A percentile compares a stretch with the other conserved stretches of the same genome.
phyloP scores from a whole-genome alignment of 176 grass and related monocot genomes.

The Otatea glauca region DNA sequence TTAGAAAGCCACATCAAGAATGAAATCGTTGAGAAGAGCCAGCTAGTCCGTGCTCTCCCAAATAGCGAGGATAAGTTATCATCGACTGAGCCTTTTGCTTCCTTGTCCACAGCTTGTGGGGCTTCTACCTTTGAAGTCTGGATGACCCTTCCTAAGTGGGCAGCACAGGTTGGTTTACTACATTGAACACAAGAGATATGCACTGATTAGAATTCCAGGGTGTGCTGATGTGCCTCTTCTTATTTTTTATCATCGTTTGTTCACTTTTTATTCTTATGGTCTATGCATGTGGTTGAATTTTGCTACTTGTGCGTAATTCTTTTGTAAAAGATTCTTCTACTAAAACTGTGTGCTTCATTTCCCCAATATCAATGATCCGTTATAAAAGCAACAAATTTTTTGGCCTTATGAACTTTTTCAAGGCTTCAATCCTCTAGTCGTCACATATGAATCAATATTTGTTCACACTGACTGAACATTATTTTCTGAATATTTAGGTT shows the following conservation, averaged over 20 bases:
- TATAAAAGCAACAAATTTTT: background rate
- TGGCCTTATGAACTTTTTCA: slow-evolving; percentile 12
- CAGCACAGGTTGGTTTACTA: slow-evolving; percentile 70
- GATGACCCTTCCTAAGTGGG: slow-evolving; percentile 95
- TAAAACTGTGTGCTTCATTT: background rate
- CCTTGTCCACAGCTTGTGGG: slow-evolving; percentile 80
- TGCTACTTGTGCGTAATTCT: background rate
- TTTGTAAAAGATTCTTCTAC: background rate
- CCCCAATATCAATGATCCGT: background rate
- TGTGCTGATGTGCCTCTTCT: background rate
- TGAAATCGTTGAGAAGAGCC: slow-evolving; percentile 89
- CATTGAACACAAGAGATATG: slow-evolving; percentile 29
- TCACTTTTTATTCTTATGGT: slow-evolving; percentile 11
- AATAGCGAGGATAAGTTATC: slow-evolving; percentile 56
- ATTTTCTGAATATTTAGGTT: slow-evolving; percentile 61
- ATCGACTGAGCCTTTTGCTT: slow-evolving; percentile 64
- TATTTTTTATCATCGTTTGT: background rate
- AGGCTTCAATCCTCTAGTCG: background rate
- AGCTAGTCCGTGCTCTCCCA: slow-evolving; percentile 73
- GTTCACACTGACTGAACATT: slow-evolving; percentile 26
- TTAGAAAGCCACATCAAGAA: slow-evolving; percentile 91
- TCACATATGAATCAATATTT: slow-evolving; percentile 21
- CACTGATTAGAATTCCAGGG: slow-evolving; percentile 19
- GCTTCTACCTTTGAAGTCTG: slow-evolving; percentile 87
- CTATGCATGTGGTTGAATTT: background rate